Conservation (phyloP, 2,329 filamentous ascomycete genomes). For the Beauveria varroae region DNA sequence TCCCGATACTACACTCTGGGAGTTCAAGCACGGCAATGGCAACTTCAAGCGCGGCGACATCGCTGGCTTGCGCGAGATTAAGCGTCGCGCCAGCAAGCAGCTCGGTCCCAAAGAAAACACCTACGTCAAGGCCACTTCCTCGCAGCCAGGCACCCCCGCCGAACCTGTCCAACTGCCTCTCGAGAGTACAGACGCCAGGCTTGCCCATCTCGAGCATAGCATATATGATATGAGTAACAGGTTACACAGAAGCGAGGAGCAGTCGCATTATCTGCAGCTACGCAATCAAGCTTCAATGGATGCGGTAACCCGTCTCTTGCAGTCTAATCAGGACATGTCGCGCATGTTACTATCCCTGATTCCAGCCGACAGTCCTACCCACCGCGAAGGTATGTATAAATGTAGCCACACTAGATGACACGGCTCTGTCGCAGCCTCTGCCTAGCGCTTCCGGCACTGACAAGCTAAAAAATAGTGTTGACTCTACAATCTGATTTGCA, state of each 20-base stretch:
- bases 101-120: slow-evolving; percentile 90
- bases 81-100: slow-evolving; percentile 86
- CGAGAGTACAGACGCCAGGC: slow-evolving; percentile 68
- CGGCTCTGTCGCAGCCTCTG: too few relatives aligned
- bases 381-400: slow-evolving; percentile 67
- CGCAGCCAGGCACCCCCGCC: slow-evolving; percentile 77
- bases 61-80: slow-evolving; percentile 87
- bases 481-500: slow-evolving; percentile 52
- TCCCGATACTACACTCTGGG: slow-evolving; percentile 91
- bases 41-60: slow-evolving; percentile 95
- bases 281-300: slow-evolving; percentile 80
- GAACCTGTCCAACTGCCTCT: slow-evolving; percentile 65
- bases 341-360: slow-evolving; percentile 66
- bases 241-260: slow-evolving; percentile 77
- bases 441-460: neutral
- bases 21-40: slow-evolving; percentile 96
- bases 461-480: slow-evolving; percentile 34
- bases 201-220: slow-evolving; percentile 71
- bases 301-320: slow-evolving; percentile 58
- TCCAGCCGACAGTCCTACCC: slow-evolving; percentile 66
- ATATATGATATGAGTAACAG: slow-evolving; percentile 73
- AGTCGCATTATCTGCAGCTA: slow-evolving; percentile 66
- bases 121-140: slow-evolving; percentile 63
- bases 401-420: slow-evolving; percentile 17
- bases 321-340: slow-evolving; percentile 82